Percentiles rank a stretch among this genome's conserved stretches.
phyloP scores from a whole-genome alignment of 2,329 filamentous ascomycete genomes.

The Aspergillus ustus region DNA sequence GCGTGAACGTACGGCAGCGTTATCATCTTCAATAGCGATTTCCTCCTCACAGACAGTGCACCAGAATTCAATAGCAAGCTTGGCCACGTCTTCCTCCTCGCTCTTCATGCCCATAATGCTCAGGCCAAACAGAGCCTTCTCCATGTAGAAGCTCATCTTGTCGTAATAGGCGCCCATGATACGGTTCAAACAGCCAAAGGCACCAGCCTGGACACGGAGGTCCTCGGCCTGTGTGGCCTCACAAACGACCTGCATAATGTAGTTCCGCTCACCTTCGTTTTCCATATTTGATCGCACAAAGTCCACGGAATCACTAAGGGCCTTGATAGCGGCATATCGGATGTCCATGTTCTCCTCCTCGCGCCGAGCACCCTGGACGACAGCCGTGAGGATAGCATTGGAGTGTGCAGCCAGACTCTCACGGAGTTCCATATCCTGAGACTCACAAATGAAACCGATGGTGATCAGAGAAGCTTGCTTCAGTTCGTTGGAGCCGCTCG shows the following conservation, averaged over 20 bases:
- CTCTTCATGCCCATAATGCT: conserved; percentile 99
- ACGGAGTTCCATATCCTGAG: conserved; percentile 84
- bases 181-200: conserved; percentile 95
- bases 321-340: conserved; percentile 87
- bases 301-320: conserved; percentile 93
- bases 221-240: conserved; percentile 96
- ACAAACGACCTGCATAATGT: conserved; percentile 99
- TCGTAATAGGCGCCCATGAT: conserved; percentile 99
- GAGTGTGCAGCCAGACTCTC: conserved; percentile 82
- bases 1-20: conserved; percentile 68
- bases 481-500: conserved; percentile 79
- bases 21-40: conserved; percentile 97
- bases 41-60: conserved; percentile 99
- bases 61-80: conserved; percentile 99
- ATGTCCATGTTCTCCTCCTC: conserved; percentile 93
- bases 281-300: conserved; percentile 99
- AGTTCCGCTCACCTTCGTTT: conserved; percentile 98
- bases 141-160: conserved; percentile 99
- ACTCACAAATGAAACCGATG: conserved; percentile 99
- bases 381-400: conserved; percentile 95
- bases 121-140: conserved; percentile 96
- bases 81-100: conserved; percentile 95
- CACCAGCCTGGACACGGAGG: conserved; percentile 87
- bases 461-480: conserved; percentile 94
- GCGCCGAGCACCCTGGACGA: conserved; percentile 95